phyloP scores from a whole-genome alignment of 164 flowering plant species.

The Tinospora cordifolia region DNA sequence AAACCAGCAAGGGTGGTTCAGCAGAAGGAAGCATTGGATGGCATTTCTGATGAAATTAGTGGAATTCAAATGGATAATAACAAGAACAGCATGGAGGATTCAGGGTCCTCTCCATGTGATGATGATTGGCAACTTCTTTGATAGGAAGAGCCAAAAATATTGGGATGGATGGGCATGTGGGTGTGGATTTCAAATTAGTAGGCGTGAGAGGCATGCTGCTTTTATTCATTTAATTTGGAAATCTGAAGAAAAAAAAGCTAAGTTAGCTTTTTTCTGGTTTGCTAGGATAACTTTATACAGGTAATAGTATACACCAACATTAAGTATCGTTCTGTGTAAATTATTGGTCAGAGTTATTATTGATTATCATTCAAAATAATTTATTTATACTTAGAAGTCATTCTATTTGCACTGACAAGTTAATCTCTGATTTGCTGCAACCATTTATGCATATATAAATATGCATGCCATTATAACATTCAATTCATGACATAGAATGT shows the following conservation, averaged over 20 bases:
- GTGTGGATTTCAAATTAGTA: neutral
- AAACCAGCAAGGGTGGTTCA: constrained; percentile 12
- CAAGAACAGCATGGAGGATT: constrained; percentile 14
- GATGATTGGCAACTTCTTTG: constrained; percentile 92
- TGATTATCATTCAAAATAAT: no score
- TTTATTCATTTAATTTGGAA: neutral
- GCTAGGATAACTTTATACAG: no score
- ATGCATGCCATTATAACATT: no score
- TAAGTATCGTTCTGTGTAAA: no score
- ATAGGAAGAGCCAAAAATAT: constrained; percentile 9
- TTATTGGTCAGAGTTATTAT: no score
- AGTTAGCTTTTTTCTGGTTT: no score
- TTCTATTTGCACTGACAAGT: no score
- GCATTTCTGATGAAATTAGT: constrained; percentile 1
- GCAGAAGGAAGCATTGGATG: constrained; percentile 13
- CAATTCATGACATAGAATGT: no score
- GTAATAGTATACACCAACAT: no score
- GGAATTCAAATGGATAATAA: constrained; percentile 21
- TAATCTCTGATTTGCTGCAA: no score
- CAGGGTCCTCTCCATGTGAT: constrained; percentile 27
- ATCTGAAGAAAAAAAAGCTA: neutral
- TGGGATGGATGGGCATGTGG: neutral
- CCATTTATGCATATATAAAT: no score
- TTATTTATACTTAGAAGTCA: no score
- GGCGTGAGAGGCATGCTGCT: neutral